Evolutionary conservation across 2,329 filamentous ascomycete species (phyloP).

Genomic region (Albophoma yamanashiensis): DNA sequence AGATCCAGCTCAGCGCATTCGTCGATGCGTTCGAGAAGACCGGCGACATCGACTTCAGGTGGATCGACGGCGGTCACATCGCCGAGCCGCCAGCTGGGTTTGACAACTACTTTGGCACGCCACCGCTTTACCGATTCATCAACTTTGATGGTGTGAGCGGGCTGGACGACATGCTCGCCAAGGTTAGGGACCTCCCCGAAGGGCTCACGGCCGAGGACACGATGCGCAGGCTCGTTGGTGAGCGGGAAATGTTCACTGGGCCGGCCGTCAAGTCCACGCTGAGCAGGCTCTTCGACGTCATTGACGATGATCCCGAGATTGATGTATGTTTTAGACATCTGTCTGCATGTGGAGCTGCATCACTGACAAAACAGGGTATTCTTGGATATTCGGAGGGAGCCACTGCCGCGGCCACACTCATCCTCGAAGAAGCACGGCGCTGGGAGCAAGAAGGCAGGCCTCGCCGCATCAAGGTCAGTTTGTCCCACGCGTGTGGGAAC

Average conservation of each 20-base stretch:
- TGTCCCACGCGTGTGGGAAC: constrained; percentile 1
- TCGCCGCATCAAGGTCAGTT: constrained; percentile 23
- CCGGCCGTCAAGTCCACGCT: constrained; percentile 8
- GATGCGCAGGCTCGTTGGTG: constrained; percentile 37
- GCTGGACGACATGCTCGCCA: constrained; percentile 35
- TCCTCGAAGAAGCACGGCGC: constrained; percentile 38
- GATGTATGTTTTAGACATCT: constrained; percentile 9
- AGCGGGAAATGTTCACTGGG: constrained; percentile 9
- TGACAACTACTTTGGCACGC: constrained; percentile 44
- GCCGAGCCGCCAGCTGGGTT: constrained; percentile 41
- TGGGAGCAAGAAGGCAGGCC: constrained; percentile 17
- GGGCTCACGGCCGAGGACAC: constrained; percentile 43
- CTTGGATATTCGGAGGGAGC: constrained; percentile 53
- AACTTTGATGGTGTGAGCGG: constrained; percentile 30
- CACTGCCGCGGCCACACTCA: constrained; percentile 39
- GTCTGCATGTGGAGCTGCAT: not conserved
- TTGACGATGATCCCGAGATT: constrained; percentile 28
- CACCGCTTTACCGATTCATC: constrained; percentile 46
- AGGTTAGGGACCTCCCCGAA: constrained; percentile 43
- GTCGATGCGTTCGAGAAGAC: constrained; percentile 9
- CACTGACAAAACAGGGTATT: constrained; percentile 27
- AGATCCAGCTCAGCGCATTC: constrained; percentile 36
- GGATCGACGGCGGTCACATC: constrained; percentile 38
- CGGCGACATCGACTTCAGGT: constrained; percentile 27
- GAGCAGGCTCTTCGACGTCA: constrained; percentile 25